Conservation (phyloP, 257 asterid species). For the Mitragyna speciosa region DNA sequence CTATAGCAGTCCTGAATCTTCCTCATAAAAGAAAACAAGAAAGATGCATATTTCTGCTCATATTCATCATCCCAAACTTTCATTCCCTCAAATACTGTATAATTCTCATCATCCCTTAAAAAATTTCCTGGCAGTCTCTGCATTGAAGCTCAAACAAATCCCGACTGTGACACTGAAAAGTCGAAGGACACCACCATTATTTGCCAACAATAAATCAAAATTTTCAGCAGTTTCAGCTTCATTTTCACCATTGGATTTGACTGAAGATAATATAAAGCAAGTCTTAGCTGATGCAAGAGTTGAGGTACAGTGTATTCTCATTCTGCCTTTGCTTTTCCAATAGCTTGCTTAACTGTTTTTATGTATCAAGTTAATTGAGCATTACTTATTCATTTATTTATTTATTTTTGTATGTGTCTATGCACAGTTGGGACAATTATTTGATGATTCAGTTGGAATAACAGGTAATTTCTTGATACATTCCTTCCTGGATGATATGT, state of each 20-base stretch:
- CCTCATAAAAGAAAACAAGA: conserved; percentile 5
- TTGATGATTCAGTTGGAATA: conserved; percentile 78
- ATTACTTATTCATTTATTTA: neutral
- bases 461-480: conserved; percentile 50
- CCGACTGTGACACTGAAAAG: neutral
- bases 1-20: neutral
- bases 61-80: conserved; percentile 10
- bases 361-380: neutral
- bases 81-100: conserved; percentile 14
- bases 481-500: neutral
- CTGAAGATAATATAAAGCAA: conserved; percentile 70
- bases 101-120: conserved; percentile 14
- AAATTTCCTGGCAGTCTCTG: conserved; percentile 17
- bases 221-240: conserved; percentile 45
- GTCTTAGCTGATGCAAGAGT: conserved; percentile 63
- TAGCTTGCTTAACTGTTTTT: neutral
- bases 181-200: conserved; percentile 25
- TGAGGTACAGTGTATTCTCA: conserved; percentile 45
- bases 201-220: neutral
- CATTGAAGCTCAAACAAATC: conserved; percentile 31
- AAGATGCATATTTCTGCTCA: conserved; percentile 37
- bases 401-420: neutral
- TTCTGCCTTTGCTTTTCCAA: neutral
- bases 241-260: conserved; percentile 57
- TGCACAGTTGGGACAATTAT: conserved; percentile 90